A percentile compares a stretch with the other conserved stretches of the same genome.
These are phyloP conservation scores for Tothia fuscella DNA, from an alignment of 2,329 filamentous ascomycete genomes.

Conservation along the genomic window DNA sequence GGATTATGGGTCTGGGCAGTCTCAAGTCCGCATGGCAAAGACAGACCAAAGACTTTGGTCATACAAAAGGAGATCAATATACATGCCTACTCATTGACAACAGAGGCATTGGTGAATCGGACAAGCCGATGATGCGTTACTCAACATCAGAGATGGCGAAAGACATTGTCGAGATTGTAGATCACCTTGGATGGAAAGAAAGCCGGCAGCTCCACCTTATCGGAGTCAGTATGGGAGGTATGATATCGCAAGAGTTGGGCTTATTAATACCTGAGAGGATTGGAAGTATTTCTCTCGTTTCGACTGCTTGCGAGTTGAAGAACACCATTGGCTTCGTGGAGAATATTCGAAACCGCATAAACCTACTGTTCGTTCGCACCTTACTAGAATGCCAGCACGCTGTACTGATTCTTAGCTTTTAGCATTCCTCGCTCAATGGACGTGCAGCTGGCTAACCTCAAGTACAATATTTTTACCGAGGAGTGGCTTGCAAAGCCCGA, in stretches of 20 bases:
- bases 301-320: conserved; percentile 36
- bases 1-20: conserved; percentile 70
- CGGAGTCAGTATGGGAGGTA: conserved; percentile 66
- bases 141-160: conserved; percentile 75
- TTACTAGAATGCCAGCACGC: neutral
- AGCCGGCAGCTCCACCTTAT: conserved; percentile 52
- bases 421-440: conserved; percentile 58
- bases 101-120: conserved; percentile 68
- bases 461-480: conserved; percentile 52
- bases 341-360: conserved; percentile 48
- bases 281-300: conserved; percentile 38
- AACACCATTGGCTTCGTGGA: conserved; percentile 46
- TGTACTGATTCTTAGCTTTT: neutral
- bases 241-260: conserved; percentile 77
- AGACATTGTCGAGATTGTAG: conserved; percentile 58
- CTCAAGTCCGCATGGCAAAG: conserved; percentile 63
- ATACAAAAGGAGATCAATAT: conserved; percentile 54
- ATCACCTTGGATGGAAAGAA: conserved; percentile 57
- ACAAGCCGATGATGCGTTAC: conserved; percentile 67
- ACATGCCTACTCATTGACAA: conserved; percentile 72
- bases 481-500: conserved; percentile 54
- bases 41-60: conserved; percentile 72
- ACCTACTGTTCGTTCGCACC: conserved; percentile 29
- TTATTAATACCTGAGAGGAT: conserved; percentile 35
- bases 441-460: conserved; percentile 50